phyloP scores from a whole-genome alignment of 2,329 filamentous ascomycete genomes.

The Scedosporium aurantiacum region DNA sequence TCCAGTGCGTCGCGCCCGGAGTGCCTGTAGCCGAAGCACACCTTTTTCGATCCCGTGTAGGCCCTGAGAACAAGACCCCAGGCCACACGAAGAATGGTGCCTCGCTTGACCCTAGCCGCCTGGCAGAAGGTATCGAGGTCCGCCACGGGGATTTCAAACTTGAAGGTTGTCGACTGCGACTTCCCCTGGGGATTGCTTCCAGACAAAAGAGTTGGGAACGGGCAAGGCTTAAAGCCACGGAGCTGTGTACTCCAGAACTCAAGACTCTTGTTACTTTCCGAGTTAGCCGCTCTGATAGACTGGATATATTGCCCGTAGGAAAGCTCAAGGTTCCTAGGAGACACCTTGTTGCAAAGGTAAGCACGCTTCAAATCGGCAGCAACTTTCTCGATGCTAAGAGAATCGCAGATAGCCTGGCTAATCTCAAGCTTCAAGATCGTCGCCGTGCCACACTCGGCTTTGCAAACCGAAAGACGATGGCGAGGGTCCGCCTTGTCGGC shows the following conservation, averaged over 20 bases:
- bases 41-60: slow-evolving; percentile 39
- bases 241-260: slow-evolving; percentile 36
- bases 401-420: slow-evolving; percentile 40
- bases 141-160: slow-evolving; percentile 27
- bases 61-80: slow-evolving; percentile 47
- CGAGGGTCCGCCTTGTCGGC: slow-evolving; percentile 27
- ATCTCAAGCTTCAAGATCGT: slow-evolving; percentile 38
- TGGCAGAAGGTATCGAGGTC: slow-evolving; percentile 32
- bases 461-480: slow-evolving; percentile 40
- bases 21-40: slow-evolving; percentile 44
- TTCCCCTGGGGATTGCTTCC: slow-evolving; percentile 11
- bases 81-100: slow-evolving; percentile 44
- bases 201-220: slow-evolving; percentile 27
- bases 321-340: slow-evolving; percentile 21
- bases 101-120: slow-evolving; percentile 28
- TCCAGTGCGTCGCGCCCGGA: slow-evolving; percentile 32
- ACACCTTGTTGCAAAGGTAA: slow-evolving; percentile 27
- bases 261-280: slow-evolving; percentile 24
- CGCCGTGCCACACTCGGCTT: slow-evolving; percentile 21
- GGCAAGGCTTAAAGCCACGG: slow-evolving; percentile 26
- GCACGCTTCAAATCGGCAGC: slow-evolving; percentile 33
- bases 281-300: slow-evolving; percentile 22
- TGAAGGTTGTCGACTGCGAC: slow-evolving; percentile 25
- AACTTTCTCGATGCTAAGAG: slow-evolving; percentile 31
- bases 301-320: slow-evolving; percentile 27